Base-by-base conservation (phyloP, 768 basidiomycete genomes). In the Stropharia rugosoannulata region DNA sequence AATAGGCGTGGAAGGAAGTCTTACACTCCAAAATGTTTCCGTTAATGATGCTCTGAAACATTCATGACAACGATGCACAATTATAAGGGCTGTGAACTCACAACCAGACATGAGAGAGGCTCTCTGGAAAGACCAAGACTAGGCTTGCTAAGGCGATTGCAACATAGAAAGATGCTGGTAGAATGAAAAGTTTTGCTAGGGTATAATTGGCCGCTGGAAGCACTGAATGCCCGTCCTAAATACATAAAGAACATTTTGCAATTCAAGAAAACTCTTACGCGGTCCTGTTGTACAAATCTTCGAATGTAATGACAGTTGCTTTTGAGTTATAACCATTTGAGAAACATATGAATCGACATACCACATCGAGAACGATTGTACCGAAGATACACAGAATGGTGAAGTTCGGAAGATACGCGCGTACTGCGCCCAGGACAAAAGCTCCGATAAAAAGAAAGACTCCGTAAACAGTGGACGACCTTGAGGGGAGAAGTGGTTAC, bases 381-480 rank as follows among this genome's bases (percentile, higher is more conserved):
- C 74, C 77, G 49, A 79, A 77, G 19, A 78, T 73, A n/a, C 72
- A 70, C 18, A 77, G 47, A 6, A 79, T 59, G 7, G 68, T 55
- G 6, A 80, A 67, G 53, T 71, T 75, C n/a, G 79, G 78, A 4
- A 70, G 55, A 46, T 64, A 71, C 0, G 77, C 77, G 55, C 74
- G 67, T 6, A 76, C 29, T 8, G 65, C 65, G 1, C 73, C 78
- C 11, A 80, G 55, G 19, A 62, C 64, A 51, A 76, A 78, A 1
- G 75, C 70, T 8, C 78, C 78, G 40, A 78, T 61, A 54, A 77
- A 79, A 25, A 80, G 64, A 49, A 79, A 73, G 5, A 62, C 75
- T 10, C 77, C 78, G 61, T 75, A 77, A 0, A 79, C 76, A 8
- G 73, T 76, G 1, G 77, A 76, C 8, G 72, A 68, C 19, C 74